A percentile compares a stretch with the other conserved stretches of the same genome.
phyloP scores from a whole-genome alignment of 352 stramenopile genomes.

The Thraustochytrium sp. region DNA sequence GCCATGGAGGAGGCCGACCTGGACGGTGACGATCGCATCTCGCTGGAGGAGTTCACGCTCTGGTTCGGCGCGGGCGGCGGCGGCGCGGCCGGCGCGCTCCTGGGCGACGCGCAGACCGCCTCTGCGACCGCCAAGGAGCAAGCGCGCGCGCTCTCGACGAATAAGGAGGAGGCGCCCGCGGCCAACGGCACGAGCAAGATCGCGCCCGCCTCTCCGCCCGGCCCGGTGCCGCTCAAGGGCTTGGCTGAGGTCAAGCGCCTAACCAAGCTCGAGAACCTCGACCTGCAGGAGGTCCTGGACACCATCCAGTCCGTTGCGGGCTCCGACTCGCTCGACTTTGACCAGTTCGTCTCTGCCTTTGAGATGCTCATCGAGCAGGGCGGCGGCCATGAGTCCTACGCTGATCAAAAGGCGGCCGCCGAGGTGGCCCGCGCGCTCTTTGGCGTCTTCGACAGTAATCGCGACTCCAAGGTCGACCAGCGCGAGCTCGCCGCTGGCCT shows the following conservation, averaged over 20 bases:
- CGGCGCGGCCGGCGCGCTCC: not conserved
- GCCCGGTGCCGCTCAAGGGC: not conserved
- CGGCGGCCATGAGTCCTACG: not conserved
- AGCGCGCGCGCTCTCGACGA: no score
- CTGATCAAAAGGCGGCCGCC: not conserved
- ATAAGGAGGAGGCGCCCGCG: not conserved
- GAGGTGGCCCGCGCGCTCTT: slow-evolving; percentile 34
- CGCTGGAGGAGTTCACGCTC: slow-evolving; percentile 30
- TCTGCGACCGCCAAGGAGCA: not conserved
- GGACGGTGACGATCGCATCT: not conserved
- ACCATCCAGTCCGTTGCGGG: not conserved
- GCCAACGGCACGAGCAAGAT: not conserved
- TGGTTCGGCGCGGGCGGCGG: slow-evolving; percentile 18
- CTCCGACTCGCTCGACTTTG: not conserved
- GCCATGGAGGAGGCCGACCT: slow-evolving; percentile 37
- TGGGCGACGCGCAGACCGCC: not conserved
- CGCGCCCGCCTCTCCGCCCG: not conserved
- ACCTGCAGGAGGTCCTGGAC: slow-evolving; percentile 20
- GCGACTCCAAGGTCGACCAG: slow-evolving; percentile 34
- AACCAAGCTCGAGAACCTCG: slow-evolving; percentile 35
- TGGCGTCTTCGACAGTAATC: slow-evolving; percentile 35
- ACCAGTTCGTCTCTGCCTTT: slow-evolving; percentile 27
- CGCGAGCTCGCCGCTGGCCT: slow-evolving; percentile 31
- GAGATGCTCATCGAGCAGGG: slow-evolving; percentile 10
- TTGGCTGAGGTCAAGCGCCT: slow-evolving; percentile 18